Base-by-base conservation (phyloP, 2,329 filamentous ascomycete genomes). In the Venturia oleaginea region DNA sequence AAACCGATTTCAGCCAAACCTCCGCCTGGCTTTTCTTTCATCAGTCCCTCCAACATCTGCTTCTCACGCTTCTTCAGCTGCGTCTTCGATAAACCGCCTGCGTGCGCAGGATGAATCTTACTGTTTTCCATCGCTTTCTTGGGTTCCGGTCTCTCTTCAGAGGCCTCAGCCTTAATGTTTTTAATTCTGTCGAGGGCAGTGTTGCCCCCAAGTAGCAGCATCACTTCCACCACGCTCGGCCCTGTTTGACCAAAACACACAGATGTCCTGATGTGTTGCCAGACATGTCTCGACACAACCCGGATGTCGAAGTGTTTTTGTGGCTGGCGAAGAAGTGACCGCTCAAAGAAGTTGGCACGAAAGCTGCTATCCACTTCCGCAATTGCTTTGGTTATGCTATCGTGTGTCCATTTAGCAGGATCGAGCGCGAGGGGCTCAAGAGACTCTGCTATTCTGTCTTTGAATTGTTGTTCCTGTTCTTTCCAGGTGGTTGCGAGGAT, bases 171-270 rank as follows among this genome's bases (percentile, higher is more conserved):
- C 34, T 60, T 22, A 4, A 60, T 15, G n/a, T 60, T 60, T 15
- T 15, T 37, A 6, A 65, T 64, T 40, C 64, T 65, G 19, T 59
- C 38, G 11, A 65, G 22, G 3, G 40, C 42, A 22, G 46, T 22
- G n/a, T 65, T 62, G 11, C n/a, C 13, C 17, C 64, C 64, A 57
- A 65, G 61, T n/a, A 64, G n/a, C 17, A 40, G 8, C 64, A 65
- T 65, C n/a, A 27, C 30, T 4, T 65, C 61, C 30, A 59, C 48
- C 17, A 65, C 22, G 22, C 64, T 64, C 11, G 64, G 64, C 2
- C 64, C 64, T 7, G 30, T 11, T 22, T 32, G 34, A 17, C 64
- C 62, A 30, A 51, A 48, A 17, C 63, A 48, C 17, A 65, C 30
- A 30, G 11, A 43, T 3, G 5, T 32, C n/a, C 64, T 37, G 40